Percentiles rank a stretch among this genome's conserved stretches.
Conservation (phyloP, 169 alveolate species). For the Plasmodium vivax region DNA sequence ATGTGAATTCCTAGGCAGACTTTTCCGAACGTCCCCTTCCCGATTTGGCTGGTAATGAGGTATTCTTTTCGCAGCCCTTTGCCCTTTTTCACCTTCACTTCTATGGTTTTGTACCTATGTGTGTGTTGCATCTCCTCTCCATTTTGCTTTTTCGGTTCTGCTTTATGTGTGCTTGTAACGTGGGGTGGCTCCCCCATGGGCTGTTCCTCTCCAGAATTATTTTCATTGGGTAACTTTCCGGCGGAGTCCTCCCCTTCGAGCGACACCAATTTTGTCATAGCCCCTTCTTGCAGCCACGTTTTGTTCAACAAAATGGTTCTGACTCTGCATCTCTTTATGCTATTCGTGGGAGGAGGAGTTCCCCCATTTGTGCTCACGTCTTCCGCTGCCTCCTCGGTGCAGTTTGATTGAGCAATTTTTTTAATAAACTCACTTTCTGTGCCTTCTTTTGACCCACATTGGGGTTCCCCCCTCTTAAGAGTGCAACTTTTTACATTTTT, state of each 20-base stretch:
- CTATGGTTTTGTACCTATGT: slow-evolving; percentile 26
- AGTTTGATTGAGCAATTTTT: background rate
- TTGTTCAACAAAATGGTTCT: background rate
- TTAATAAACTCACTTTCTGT: background rate
- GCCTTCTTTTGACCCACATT: background rate
- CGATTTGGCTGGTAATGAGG: slow-evolving; percentile 76
- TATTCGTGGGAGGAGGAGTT: background rate
- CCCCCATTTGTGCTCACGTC: background rate
- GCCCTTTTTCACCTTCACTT: slow-evolving; percentile 9
- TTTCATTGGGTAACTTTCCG: background rate
- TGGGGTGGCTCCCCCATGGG: background rate
- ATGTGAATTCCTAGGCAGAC: slow-evolving; percentile 83
- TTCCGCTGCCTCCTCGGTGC: background rate
- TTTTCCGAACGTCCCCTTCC: slow-evolving; percentile 85
- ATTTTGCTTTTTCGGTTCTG: background rate
- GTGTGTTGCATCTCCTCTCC: background rate
- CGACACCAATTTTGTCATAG: slow-evolving; percentile 11
- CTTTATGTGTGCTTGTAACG: background rate
- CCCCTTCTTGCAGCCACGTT: background rate
- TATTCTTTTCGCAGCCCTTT: slow-evolving; percentile 58
- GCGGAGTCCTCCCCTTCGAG: background rate
- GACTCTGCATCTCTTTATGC: background rate
- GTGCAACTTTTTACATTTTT: background rate
- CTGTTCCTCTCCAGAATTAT: background rate
- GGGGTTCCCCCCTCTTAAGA: background rate